Evolutionary conservation across 1,284 basidiomycete genomes (phyloP), one percentile per base, ranked within the genome.

Genomic region (Tilletia caries): DNA sequence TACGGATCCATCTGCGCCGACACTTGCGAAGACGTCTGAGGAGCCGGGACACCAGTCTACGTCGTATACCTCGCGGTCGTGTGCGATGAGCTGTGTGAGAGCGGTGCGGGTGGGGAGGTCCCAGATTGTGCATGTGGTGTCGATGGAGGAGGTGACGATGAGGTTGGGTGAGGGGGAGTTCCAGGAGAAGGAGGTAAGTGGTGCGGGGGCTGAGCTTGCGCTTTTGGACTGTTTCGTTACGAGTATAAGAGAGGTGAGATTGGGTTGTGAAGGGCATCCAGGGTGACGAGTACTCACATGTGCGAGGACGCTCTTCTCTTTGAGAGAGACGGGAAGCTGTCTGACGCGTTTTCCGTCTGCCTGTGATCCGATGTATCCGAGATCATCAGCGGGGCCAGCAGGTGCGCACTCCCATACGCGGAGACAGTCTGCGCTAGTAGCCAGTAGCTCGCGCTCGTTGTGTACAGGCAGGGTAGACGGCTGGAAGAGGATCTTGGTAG

Each of bases 1-100:
- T 44, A 98, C 86, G 70, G 91, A 93, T 13, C 96, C 96, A 82
- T 99, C 96, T 15, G 95, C 96, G 29, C 96, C 96, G 25, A 98
- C 96, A 18, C 93, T 95, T 41, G 98, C 95, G 84, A 99, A 99
- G 74, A 98, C 95, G 83, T 98, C 95, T 3, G 92, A 92, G 13
- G 92, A 95, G n/a, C 91, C 89, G 1, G 96, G 96, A n/a, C 97
- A 89, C 95, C 96, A 98, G 50, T 93, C 94, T 65, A 95, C 93
- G 81, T 95, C 93, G 84, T 94, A 95, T 5, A 99, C 96, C 83
- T 98, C 96, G 64, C 93, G 89, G 86, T 99, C 96, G 85, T 99
- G 96, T 0, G 96, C 96, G 44, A 85, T 85, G 27, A 85, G 77
- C 84, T 99, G 96, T 1, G 96, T 98, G 79, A 98, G 89, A 18